These are phyloP conservation scores for Solanum dulcamara DNA, from an alignment of 257 asterid genomes.

Conservation along the genomic window DNA sequence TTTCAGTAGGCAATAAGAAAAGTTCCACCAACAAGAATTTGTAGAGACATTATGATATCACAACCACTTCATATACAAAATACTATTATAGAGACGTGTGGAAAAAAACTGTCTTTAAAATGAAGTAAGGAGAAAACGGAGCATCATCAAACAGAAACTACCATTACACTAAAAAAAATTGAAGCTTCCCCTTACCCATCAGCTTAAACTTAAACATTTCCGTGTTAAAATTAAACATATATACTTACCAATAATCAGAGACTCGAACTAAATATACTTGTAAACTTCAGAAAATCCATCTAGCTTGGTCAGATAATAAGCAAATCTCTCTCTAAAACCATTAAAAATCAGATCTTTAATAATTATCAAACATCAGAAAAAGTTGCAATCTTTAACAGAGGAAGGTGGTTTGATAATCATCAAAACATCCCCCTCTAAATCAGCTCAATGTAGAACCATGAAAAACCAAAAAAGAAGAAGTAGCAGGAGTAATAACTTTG, in stretches of 20 bases:
- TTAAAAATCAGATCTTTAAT: background rate
- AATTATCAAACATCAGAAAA: background rate
- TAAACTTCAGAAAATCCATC: background rate
- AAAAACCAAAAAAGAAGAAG: background rate
- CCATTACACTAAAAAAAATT: background rate
- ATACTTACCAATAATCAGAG: background rate
- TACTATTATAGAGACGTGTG: background rate
- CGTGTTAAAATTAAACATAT: background rate
- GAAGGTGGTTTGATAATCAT: background rate
- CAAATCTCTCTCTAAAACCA: background rate
- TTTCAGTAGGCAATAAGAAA: background rate
- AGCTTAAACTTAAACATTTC: background rate
- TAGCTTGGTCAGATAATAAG: background rate
- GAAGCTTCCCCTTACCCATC: background rate
- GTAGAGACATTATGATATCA: background rate
- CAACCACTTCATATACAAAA: slow-evolving; percentile 5
- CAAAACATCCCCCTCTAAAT: background rate
- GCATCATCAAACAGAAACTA: slow-evolving; percentile 20
- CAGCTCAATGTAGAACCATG: background rate
- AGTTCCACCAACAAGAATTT: background rate
- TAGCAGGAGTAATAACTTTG: background rate
- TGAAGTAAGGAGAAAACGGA: slow-evolving; percentile 15
- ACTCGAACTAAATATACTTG: background rate
- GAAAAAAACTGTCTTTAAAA: slow-evolving; percentile 14
- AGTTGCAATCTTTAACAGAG: background rate